phyloP scores from a whole-genome alignment of 768 basidiomycete genomes.

The Trametopsis cervina region DNA sequence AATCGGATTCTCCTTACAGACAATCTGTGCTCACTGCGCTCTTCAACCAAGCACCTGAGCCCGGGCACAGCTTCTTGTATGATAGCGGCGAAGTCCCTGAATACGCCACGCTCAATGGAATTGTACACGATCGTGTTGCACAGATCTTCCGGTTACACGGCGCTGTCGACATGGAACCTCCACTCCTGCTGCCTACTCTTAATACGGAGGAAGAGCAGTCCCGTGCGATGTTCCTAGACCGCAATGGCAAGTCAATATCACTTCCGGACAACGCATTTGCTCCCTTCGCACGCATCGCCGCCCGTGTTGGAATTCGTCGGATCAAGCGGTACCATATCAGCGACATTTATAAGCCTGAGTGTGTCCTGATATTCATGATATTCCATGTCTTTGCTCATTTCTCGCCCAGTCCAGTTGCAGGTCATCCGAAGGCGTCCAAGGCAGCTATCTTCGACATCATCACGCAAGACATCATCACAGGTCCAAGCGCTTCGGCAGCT shows the following conservation, averaged over 20 bases:
- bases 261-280: slow-evolving; percentile 68
- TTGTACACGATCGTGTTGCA: slow-evolving; percentile 70
- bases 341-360: slow-evolving; percentile 68
- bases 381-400: neutral
- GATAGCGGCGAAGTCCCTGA: slow-evolving; percentile 68
- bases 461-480: slow-evolving; percentile 57
- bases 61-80: slow-evolving; percentile 64
- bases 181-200: slow-evolving; percentile 70
- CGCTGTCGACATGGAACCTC: slow-evolving; percentile 81
- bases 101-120: slow-evolving; percentile 61
- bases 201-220: slow-evolving; percentile 49
- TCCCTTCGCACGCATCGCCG: slow-evolving; percentile 82
- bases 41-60: slow-evolving; percentile 66
- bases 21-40: slow-evolving; percentile 71
- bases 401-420: slow-evolving; percentile 46
- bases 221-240: slow-evolving; percentile 72
- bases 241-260: slow-evolving; percentile 68
- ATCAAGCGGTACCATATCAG: slow-evolving; percentile 83
- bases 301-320: slow-evolving; percentile 50
- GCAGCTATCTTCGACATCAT: slow-evolving; percentile 83
- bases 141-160: slow-evolving; percentile 85
- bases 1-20: slow-evolving; percentile 76
- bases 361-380: slow-evolving; percentile 15
- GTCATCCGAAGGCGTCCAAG: slow-evolving; percentile 67
- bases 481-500: slow-evolving; percentile 63